Evolutionary conservation across 805 yeast genomes (phyloP), one percentile per base, ranked within the genome.

Genomic region (Saccharomyces mikatae): DNA sequence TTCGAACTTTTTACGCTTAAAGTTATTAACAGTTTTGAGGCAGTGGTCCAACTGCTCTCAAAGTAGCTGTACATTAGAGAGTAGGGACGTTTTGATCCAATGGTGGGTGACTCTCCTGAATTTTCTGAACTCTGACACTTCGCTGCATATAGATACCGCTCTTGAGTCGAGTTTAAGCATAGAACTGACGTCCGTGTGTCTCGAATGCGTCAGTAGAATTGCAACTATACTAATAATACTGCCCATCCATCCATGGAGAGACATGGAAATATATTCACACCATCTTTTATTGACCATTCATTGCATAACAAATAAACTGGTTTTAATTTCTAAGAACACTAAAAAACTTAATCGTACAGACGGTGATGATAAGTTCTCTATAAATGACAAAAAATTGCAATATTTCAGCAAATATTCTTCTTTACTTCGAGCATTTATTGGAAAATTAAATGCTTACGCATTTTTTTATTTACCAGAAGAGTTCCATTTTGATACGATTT

Each of bases 201-300:
- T 72, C 41, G 75, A 72, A 51, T 64, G 69, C 46, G 59, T 72
- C 13, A 68, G 72, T 50, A 62, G 71, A 49, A 57, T 72, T 17
- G 57, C 68, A 54, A 56, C 71, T 2, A 55, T 58, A 14, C 48
- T 58, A 30, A 58, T 63, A 56, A 52, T 60, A n/a, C 11, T 57
- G 9, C 58, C 63, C 14, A 47, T 46, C 13, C 53, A 54, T 31
- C 46, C 49, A n/a, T 30, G 32, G 41, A 46, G 51, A 31, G 63
- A 65, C 27, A 48, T 60, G 28, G 63, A 64, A 46, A 55, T 58
- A 8, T 66, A 60, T 51, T 62, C 67, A 2, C 61, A 65, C 46
- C 62, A 66, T 52, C 51, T 69, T 9, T 50, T 67, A 14, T 41
- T 60, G 21, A 67, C 71, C 2, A 59, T 64, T 14, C 65, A 63